Evolutionary conservation across 768 basidiomycete species (phyloP), one percentile per base, ranked within the genome.

Genomic region (Chlorophyllum brunneum): DNA sequence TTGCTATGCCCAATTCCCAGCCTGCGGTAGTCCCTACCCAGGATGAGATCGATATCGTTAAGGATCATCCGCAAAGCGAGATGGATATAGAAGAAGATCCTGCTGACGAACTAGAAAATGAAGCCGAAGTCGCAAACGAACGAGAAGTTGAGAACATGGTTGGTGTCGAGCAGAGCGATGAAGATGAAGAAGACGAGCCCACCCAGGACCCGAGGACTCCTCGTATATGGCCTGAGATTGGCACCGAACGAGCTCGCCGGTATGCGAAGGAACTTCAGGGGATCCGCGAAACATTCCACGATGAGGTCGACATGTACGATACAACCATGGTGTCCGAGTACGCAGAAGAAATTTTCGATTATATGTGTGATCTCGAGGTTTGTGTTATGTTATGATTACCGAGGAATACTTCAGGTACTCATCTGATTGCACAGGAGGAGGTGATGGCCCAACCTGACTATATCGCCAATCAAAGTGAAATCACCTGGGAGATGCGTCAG

Each of bases 321-420:
- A 87, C 88, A 37, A 90, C 91, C 1, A 95, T 99, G 95, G 95
- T 97, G 36, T 92, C 95, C 15, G 97, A 99, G 68, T 99, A 99
- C 64, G 80, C 93, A n/a, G 93, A 98, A 11, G 95, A 99, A 52
- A 98, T 99, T 66, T 98, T 98, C 64, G 78, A 83, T 57, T 98
- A 98, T 69, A 99, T 99, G 97, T 75, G 75, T 56, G 83, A 91
- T 48, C 82, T 98, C 39, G 95, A 99, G 82, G 92, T 93, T 67
- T 15, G 36, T 20, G 26, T 31, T 40, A 37, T 38, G 18, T 5
- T 33, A 7, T 39, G n/a, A 23, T 47, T 23, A 22, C 13, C 16
- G 16, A 39, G 16, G 24, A 22, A 10, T 8, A 23, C 4, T n/a
- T n/a, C n/a, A n/a, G n/a, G 22, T 41, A 43, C 59, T 66, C 36